Evolutionary conservation across 805 yeast genomes (phyloP), one percentile per base, ranked within the genome.

Genomic region (Wickerhamomyces chaumierensis): DNA sequence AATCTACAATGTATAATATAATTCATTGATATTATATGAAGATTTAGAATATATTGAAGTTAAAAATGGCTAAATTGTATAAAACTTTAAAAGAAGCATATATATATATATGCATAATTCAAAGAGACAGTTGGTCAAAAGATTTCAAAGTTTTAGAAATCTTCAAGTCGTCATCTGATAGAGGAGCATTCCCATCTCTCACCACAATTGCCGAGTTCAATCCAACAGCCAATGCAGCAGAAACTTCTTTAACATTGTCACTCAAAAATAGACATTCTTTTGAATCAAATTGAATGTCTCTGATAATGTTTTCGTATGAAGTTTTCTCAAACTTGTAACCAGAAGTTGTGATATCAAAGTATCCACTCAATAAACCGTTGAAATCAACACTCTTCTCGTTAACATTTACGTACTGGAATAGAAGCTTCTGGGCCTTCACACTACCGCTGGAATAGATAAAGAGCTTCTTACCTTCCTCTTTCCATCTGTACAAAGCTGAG

Each of bases 391-490:
- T 53, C 8, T 51, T 56, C 5, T 57, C 56, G 9, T 58, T 58
- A 4, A 61, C 59, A 38, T 61, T 61, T 9, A 82, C 88, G 53
- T 82, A 71, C 0, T 67, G 68, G 52, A 88, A 85, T 41, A 88
- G 60, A 43, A 88, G 61, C 49, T 78, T 81, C 50, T 88, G 97
- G 1, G 96, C 96, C 42, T 77, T 72, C 18, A 88, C 75, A 33
- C 92, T 79, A 1, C 97, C 97, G 20, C 94, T 82, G 0, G 96
- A 86, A 60, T 88, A 88, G 16, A 88, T 85, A 52, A 68, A 82
- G 0, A 85, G 61, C 3, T 61, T 60, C 25, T 45, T 47, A 1
- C 49, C 45, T 3, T 35, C 33, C 0, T 41, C 19, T 1, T 49
- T 41, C 73, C 78, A 71, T 3, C 49, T 39, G 36, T 63, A 47